phyloP scores from a whole-genome alignment of 108 stramenopile genomes.

The Cyclotella distinguenda region DNA sequence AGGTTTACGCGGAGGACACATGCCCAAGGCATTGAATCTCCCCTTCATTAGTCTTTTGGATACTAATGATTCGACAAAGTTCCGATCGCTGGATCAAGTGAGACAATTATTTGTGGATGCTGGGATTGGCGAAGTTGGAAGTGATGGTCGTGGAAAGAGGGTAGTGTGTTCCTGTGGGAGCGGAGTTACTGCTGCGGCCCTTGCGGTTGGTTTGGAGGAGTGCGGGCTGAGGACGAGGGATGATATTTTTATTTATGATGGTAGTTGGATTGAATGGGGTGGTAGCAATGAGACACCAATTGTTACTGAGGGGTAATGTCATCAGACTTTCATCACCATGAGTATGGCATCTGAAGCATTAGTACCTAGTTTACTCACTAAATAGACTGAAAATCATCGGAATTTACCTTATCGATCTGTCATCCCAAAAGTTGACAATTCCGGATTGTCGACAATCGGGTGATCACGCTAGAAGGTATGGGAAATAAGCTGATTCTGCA shows the following conservation, averaged over 20 bases:
- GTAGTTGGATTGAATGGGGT: constrained; percentile 79
- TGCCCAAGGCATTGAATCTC: constrained; percentile 64
- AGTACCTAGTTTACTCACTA: too few species aligned
- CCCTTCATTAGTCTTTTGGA: constrained; percentile 54
- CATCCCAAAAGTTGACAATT: too few species aligned
- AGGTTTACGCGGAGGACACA: constrained; percentile 58
- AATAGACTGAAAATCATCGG: too few species aligned
- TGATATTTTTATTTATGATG: constrained; percentile 62
- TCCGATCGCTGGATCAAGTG: constrained; percentile 45
- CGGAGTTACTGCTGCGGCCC: constrained; percentile 69
- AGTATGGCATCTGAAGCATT: too few species aligned
- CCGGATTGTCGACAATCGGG: too few species aligned
- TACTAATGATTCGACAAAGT: constrained; percentile 37
- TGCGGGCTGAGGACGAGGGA: constrained; percentile 52
- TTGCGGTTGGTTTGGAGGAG: constrained; percentile 62
- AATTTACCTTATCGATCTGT: too few species aligned
- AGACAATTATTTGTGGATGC: constrained; percentile 42
- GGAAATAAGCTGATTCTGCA: too few species aligned
- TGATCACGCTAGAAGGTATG: too few species aligned
- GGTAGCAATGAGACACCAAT: constrained; percentile 53
- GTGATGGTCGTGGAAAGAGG: constrained; percentile 5
- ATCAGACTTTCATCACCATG: too few species aligned
- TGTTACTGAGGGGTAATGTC: constrained; percentile 9
- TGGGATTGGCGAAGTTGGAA: constrained; percentile 37
- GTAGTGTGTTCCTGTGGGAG: constrained; percentile 66